Base-by-base conservation (phyloP, 441 rosid genomes). In the Erodium moschatum region DNA sequence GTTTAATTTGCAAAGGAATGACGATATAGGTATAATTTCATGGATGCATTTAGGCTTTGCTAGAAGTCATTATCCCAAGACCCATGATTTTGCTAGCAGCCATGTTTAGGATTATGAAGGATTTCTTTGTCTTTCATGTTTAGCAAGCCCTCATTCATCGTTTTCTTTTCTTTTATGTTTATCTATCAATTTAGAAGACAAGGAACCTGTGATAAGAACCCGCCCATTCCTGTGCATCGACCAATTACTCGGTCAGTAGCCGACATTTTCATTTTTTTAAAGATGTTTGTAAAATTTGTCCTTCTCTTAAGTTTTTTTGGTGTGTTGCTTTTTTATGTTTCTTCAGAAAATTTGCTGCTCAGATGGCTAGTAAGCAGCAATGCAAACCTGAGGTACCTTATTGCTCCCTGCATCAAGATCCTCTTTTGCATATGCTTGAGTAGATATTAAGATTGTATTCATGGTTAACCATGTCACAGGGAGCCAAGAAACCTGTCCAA, bases 401-500 rank as follows among this genome's bases (percentile, higher is more conserved):
- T 64, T 13, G 16, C 3, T 31, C 10, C 5, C 20, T 31, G 21
- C 44, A 33, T 21, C 12, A 13, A 20, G 13, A 60, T 68, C 27
- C 73, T 52, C 42, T 44, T 11, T 10, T 10, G 11, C 27, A 15
- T 38, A 63, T 18, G 38, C 13, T 29, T 21, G 62, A 42, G 20
- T 65, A 7, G 52, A 66, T 73, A 24, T 69, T 50, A 69, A 18
- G 60, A 60, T 70, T 66, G 48, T 29, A 20, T 19, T 61, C 15
- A 12, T 58, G 24, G 27, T 8, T 29, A 68, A 62, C 44, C 68
- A 50, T 58, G 64, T 68, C 38, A 58, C 79, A 86, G 91, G 86
- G 77, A 77, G 70, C 65, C 67, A 87, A 80, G 86, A 80, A 77
- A 72, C 78, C 75, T 66, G 84, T 85, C 62, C 80, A 78, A 72